A percentile compares a stretch with the other conserved stretches of the same genome.
Evolutionary conservation across 345 rosid species (phyloP).

Genomic region (Arabidopsis arenosa): DNA sequence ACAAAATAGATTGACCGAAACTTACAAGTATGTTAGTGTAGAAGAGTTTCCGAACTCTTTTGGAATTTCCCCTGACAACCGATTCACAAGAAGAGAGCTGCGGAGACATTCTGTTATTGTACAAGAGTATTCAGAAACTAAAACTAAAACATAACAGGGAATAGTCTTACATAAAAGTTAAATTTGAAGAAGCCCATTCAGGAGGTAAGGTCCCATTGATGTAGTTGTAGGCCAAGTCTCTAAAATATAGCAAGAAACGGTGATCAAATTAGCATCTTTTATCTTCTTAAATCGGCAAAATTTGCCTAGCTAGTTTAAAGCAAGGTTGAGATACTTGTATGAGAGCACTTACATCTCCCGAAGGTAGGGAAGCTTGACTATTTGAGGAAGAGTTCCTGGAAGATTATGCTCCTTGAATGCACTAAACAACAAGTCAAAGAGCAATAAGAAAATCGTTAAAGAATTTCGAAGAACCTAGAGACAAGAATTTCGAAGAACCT

Average conservation of each 20-base stretch:
- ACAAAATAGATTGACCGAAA: slow-evolving; percentile 28
- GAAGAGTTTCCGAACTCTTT: slow-evolving; percentile 53
- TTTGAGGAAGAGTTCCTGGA: slow-evolving; percentile 64
- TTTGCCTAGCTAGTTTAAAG: background rate
- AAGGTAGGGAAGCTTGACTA: slow-evolving; percentile 57
- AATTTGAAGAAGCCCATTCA: slow-evolving; percentile 59
- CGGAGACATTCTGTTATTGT: slow-evolving; percentile 35
- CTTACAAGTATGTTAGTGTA: slow-evolving; percentile 58
- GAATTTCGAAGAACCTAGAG: slow-evolving; percentile 1
- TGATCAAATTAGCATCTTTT: slow-evolving; percentile 14
- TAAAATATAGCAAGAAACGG: slow-evolving; percentile 27
- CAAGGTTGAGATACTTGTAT: slow-evolving; percentile 6
- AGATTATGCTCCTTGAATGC: slow-evolving; percentile 57
- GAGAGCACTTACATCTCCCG: slow-evolving; percentile 52
- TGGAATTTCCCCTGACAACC: slow-evolving; percentile 61
- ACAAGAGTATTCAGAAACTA: slow-evolving; percentile 11
- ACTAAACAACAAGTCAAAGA: slow-evolving; percentile 46
- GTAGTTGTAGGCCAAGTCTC: slow-evolving; percentile 67
- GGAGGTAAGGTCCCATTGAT: slow-evolving; percentile 58
- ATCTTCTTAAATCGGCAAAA: background rate
- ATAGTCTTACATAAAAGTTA: slow-evolving; percentile 58
- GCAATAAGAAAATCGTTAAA: slow-evolving; percentile 11
- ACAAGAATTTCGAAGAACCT: slow-evolving; percentile 6
- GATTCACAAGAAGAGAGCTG: slow-evolving; percentile 63
- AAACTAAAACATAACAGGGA: slow-evolving; percentile 2